Evolutionary conservation across 306 rosid genomes (phyloP), one percentile per base, ranked within the genome.

Genomic region (Malus asiatica): DNA sequence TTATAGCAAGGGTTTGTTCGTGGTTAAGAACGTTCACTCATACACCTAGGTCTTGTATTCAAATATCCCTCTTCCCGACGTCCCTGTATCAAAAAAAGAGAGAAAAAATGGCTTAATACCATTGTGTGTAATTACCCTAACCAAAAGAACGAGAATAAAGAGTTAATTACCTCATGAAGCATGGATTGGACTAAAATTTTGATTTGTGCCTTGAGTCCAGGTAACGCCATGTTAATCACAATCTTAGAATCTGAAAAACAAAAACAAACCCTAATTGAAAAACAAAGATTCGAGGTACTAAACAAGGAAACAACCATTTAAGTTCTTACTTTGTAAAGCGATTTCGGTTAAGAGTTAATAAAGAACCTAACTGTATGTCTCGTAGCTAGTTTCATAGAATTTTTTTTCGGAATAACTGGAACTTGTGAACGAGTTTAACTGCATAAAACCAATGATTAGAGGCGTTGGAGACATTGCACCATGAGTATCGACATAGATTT

Each of bases 161-260:
- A 18, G 20, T 7, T 20, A 29, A 3, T 38, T 61, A 73, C 82
- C 81, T 82, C 62, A 2, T 48, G 33, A 62, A 72, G 55, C 76
- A 73, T 77, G 63, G 73, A 82, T 27, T 68, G 58, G 38, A 73
- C 57, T 1, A 48, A 46, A 48, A 45, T 32, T 38, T 82, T 73
- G 72, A 67, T 71, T 22, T 77, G 71, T 64, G 46, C 38, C 66
- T 68, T 48, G 22, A 38, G 20, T 51, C n/a, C 45, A 27, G 78
- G 35, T 63, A 77, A 67, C 0, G 19, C 68, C 69, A 73, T 82
- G 32, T 60, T 66, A 57, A 8, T 66, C 48, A 48, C 55, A 48
- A 48, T 33, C 7, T 10, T 19, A 40, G 25, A 23, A 22, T 35
- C 30, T 20, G 76, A 7, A 38, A 58, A 23, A 7, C 13, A 42